A percentile compares a stretch with the other conserved stretches of the same genome.
Conservation (phyloP, 306 rosid species). For the Medicago ruthenica region DNA sequence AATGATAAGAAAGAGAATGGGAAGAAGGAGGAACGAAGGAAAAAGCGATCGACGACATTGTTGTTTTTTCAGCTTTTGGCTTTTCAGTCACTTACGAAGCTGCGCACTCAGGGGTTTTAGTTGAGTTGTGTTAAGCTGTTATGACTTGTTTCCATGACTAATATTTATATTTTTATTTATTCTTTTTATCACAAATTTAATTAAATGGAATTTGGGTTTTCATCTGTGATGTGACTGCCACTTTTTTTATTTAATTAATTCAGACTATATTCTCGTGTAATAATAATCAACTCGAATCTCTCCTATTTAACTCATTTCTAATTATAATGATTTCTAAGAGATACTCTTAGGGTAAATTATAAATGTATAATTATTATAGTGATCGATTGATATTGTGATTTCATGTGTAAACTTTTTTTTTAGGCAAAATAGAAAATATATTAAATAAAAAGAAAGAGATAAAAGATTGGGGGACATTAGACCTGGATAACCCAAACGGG, state of each 20-base stretch:
- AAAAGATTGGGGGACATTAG: too few relatives aligned
- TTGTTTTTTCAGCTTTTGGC: conserved; percentile 12
- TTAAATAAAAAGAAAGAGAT: too few relatives aligned
- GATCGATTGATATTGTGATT: too few relatives aligned
- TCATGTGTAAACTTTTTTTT: too few relatives aligned
- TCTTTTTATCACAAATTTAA: background rate
- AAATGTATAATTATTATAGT: too few relatives aligned
- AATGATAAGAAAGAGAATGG: conserved; percentile 35
- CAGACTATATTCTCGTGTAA: background rate
- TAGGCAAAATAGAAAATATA: too few relatives aligned
- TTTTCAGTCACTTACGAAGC: background rate
- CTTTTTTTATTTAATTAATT: background rate
- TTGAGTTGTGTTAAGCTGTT: background rate
- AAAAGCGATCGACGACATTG: conserved; percentile 82
- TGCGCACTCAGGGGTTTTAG: conserved; percentile 1
- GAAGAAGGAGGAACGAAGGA: conserved; percentile 45
- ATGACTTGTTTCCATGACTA: conserved; percentile 15
- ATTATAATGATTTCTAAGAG: background rate
- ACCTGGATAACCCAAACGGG: too few relatives aligned
- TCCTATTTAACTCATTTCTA: background rate
- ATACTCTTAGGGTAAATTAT: too few relatives aligned
- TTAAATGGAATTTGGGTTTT: background rate
- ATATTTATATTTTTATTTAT: background rate
- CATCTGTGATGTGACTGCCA: background rate
- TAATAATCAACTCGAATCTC: background rate